These are phyloP conservation scores for Starmerella tilneyi DNA, from an alignment of 805 yeast genomes.

Conservation along the genomic window DNA sequence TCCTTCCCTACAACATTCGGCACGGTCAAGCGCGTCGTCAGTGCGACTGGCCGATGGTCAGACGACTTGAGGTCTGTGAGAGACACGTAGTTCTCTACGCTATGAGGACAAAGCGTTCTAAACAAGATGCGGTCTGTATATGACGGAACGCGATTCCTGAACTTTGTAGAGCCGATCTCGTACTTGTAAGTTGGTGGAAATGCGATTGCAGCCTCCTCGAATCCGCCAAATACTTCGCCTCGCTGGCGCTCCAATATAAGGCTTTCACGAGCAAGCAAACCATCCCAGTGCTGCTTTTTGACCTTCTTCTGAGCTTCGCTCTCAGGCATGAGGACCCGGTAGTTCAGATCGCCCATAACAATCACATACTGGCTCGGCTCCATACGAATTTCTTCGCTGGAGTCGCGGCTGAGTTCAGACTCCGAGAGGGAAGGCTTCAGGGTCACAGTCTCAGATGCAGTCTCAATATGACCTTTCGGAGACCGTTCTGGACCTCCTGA, in stretches of 20 bases:
- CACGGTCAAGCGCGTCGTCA: conserved; percentile 31
- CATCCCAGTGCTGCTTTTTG: conserved; percentile 28
- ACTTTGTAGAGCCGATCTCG: conserved; percentile 25
- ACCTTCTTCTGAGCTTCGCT: conserved; percentile 30
- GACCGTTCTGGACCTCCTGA: no score
- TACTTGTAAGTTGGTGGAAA: conserved; percentile 51
- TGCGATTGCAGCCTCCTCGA: conserved; percentile 38
- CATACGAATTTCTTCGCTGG: neutral
- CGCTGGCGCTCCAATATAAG: conserved; percentile 32
- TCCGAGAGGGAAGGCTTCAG: neutral
- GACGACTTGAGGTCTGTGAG: conserved; percentile 32
- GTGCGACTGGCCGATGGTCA: conserved; percentile 49
- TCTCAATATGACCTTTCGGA: neutral
- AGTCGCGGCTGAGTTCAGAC: neutral
- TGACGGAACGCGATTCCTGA: conserved; percentile 40
- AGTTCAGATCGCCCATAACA: conserved; percentile 48
- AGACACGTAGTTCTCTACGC: conserved; percentile 23
- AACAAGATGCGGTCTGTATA: conserved; percentile 50
- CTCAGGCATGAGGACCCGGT: conserved; percentile 39
- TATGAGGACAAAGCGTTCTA: conserved; percentile 26
- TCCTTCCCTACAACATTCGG: conserved; percentile 33
- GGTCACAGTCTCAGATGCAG: conserved; percentile 1
- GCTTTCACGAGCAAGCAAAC: conserved; percentile 38
- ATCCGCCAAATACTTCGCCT: conserved; percentile 36
- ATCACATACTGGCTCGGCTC: conserved; percentile 25